Percentiles rank a stretch among this genome's conserved stretches.
phyloP scores from a whole-genome alignment of 139 green algal species.

The Chlorella sp. region DNA sequence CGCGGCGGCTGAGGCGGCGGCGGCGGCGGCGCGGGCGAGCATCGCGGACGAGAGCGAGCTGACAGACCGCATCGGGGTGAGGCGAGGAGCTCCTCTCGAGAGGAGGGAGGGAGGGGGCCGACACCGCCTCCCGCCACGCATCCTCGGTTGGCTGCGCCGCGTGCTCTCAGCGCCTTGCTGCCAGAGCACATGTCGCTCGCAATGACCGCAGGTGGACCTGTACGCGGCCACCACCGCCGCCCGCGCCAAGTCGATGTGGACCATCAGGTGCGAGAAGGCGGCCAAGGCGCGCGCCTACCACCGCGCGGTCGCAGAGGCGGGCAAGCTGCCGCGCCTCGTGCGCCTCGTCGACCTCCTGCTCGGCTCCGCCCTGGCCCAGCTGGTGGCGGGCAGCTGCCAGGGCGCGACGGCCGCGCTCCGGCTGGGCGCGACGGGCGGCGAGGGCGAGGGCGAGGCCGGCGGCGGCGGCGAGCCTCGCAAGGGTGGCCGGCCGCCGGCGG shows the following conservation, averaged over 20 bases:
- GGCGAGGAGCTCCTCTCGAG: too few species aligned
- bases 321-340: slow-evolving; percentile 12
- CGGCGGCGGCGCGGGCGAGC: background rate
- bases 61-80: slow-evolving; percentile 11
- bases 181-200: too few species aligned
- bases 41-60: background rate
- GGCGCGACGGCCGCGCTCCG: background rate
- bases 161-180: too few species aligned
- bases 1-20: too few species aligned
- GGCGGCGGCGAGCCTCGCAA: background rate
- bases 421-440: background rate
- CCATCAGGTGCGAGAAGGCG: slow-evolving; percentile 11
- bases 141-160: too few species aligned
- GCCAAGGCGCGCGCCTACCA: background rate
- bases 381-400: background rate
- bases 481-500: background rate
- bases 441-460: background rate
- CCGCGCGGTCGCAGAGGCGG: background rate
- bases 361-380: background rate
- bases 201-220: slow-evolving; percentile 21
- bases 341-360: slow-evolving; percentile 17
- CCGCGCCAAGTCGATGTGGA: slow-evolving; percentile 6
- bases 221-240: slow-evolving; percentile 13
- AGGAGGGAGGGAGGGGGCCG: too few species aligned
- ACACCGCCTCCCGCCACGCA: too few species aligned